Conservation (phyloP, 1,284 basidiomycete species). For the Apiotrichum mycotoxinovorans region DNA sequence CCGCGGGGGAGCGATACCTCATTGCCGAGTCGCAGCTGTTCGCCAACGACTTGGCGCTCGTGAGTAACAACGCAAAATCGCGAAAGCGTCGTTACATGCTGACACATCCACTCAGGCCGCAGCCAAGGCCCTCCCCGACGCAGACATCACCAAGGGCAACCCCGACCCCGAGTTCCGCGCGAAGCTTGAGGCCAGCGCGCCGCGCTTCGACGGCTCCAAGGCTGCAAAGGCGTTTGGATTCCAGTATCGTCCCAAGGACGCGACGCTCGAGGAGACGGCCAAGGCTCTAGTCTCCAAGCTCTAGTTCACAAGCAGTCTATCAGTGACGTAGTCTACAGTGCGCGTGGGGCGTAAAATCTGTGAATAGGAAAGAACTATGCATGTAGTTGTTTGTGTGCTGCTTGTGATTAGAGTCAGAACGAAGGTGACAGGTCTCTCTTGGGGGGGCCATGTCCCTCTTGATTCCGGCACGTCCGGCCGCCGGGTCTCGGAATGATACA, state of each 20-base stretch:
- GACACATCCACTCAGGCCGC: background rate
- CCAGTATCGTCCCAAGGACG: conserved; percentile 24
- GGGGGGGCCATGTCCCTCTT: too few relatives aligned
- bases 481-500: too few relatives aligned
- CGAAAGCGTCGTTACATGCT: background rate
- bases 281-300: background rate
- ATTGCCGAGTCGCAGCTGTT: conserved; percentile 45
- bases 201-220: conserved; percentile 33
- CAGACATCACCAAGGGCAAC: conserved; percentile 3
- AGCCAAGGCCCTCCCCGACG: background rate
- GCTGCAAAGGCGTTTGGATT: conserved; percentile 34
- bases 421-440: too few relatives aligned
- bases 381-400: too few relatives aligned
- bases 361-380: too few relatives aligned
- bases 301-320: too few relatives aligned
- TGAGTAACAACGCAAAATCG: background rate
- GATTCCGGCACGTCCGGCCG: too few relatives aligned
- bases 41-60: conserved; percentile 34
- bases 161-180: conserved; percentile 7
- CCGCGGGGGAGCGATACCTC: conserved; percentile 61
- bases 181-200: background rate
- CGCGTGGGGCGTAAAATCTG: too few relatives aligned
- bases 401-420: too few relatives aligned
- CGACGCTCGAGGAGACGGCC: conserved; percentile 24
- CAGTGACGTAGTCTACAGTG: too few relatives aligned